Conservation (phyloP, 768 basidiomycete genomes). For the Fibroporia radiculosa region DNA sequence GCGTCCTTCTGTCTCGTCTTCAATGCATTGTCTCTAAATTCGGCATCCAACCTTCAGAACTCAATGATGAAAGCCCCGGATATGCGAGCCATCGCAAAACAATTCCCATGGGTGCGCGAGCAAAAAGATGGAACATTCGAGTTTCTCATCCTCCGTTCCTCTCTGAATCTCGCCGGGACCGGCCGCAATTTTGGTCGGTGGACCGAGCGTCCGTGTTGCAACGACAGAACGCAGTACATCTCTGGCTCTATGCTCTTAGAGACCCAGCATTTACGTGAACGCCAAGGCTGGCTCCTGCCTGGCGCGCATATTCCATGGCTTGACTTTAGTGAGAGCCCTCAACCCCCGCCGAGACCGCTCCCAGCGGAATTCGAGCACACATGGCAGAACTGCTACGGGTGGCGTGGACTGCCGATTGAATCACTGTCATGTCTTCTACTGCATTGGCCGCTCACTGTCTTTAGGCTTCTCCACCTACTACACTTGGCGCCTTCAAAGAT, state of each 20-base stretch:
- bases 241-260: not conserved
- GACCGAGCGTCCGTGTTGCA: not conserved
- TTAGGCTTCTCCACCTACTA: conserved; percentile 28
- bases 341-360: too few relatives aligned
- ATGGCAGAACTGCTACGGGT: conserved; percentile 40
- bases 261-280: not conserved
- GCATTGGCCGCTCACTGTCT: conserved; percentile 35
- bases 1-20: too few relatives aligned
- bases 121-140: not conserved
- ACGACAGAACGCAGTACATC: not conserved
- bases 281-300: not conserved
- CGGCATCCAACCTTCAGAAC: too few relatives aligned
- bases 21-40: too few relatives aligned
- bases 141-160: not conserved
- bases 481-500: conserved; percentile 25
- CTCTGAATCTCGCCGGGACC: not conserved
- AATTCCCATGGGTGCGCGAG: too few relatives aligned
- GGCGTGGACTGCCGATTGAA: conserved; percentile 35
- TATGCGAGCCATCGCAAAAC: too few relatives aligned
- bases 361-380: conserved; percentile 15
- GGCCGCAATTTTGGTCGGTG: not conserved
- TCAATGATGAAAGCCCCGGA: too few relatives aligned
- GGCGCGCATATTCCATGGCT: not conserved
- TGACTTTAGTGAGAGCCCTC: too few relatives aligned
- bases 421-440: conserved; percentile 38